Percentiles rank a stretch among this genome's conserved stretches.
These are phyloP conservation scores for Trichosporon coremiiforme DNA, from an alignment of 1,284 basidiomycete species.

Conservation along the genomic window DNA sequence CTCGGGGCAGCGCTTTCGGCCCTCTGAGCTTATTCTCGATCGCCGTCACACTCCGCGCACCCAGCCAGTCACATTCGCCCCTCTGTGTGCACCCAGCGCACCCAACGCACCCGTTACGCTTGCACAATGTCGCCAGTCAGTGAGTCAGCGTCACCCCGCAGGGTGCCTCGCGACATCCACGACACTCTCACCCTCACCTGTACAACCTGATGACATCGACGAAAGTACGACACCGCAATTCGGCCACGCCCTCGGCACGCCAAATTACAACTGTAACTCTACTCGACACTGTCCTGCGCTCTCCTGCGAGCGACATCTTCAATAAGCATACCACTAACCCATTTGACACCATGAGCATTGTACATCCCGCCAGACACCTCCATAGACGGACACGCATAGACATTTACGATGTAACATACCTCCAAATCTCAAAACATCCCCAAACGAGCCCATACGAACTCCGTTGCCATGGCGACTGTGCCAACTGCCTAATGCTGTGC, in stretches of 20 bases:
- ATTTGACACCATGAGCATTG: background rate
- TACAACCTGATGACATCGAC: background rate
- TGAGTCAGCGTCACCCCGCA: background rate
- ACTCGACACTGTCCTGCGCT: conserved; percentile 1
- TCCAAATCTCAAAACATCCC: background rate
- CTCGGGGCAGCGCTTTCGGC: conserved; percentile 6
- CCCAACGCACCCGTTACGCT: background rate
- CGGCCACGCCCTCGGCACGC: background rate
- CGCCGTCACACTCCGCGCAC: background rate
- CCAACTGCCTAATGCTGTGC: background rate
- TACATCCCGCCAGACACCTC: background rate
- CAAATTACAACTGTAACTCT: conserved; percentile 2
- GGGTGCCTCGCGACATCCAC: background rate
- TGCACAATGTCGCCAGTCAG: too few relatives aligned
- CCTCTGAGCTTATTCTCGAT: conserved; percentile 2
- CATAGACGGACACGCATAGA: background rate
- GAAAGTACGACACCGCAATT: background rate
- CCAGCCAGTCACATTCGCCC: conserved; percentile 2
- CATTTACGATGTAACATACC: conserved; percentile 7
- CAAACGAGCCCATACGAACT: too few relatives aligned
- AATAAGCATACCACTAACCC: background rate
- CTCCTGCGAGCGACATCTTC: too few relatives aligned
- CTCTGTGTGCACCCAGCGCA: background rate
- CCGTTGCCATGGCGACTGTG: conserved; percentile 2
- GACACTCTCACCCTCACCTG: background rate